Percentiles rank a stretch among this genome's conserved stretches.
phyloP scores from a whole-genome alignment of 1,139 yeast genomes.

The Torulaspora pretoriensis region DNA sequence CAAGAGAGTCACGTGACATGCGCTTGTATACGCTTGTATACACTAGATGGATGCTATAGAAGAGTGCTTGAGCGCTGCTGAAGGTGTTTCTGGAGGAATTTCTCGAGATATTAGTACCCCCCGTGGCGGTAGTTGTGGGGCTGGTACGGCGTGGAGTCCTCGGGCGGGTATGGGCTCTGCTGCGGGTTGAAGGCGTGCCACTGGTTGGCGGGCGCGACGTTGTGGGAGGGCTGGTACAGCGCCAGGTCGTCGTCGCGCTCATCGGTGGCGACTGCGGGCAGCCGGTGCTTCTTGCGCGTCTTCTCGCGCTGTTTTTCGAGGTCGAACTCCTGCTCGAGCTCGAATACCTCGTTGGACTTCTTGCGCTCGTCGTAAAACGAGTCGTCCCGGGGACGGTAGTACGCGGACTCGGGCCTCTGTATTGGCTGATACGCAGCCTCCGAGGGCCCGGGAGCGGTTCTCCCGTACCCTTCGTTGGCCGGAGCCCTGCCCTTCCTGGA shows the following conservation, averaged over 20 bases:
- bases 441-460: constrained; percentile 20
- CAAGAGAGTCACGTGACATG: too few relatives aligned
- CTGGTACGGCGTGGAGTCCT: constrained; percentile 10
- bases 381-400: constrained; percentile 20
- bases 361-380: constrained; percentile 24
- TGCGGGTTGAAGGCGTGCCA: constrained; percentile 14
- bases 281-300: constrained; percentile 8
- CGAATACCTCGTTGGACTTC: constrained; percentile 24
- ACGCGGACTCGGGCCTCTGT: constrained; percentile 28
- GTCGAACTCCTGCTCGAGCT: constrained; percentile 34
- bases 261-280: constrained; percentile 9
- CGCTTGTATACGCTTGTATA: too few relatives aligned
- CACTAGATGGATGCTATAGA: too few relatives aligned
- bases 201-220: constrained; percentile 7
- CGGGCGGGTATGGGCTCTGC: constrained; percentile 17
- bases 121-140: constrained; percentile 15
- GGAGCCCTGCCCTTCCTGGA: constrained; percentile 16
- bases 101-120: too few relatives aligned
- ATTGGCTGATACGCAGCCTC: constrained; percentile 34
- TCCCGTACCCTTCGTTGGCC: constrained; percentile 17
- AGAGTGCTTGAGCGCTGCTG: too few relatives aligned
- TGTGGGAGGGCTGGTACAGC: constrained; percentile 8
- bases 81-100: too few relatives aligned
- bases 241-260: constrained; percentile 9
- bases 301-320: constrained; percentile 31